Conservation (phyloP, 2,329 filamentous ascomycete species). For the Grosmannia huntii region DNA sequence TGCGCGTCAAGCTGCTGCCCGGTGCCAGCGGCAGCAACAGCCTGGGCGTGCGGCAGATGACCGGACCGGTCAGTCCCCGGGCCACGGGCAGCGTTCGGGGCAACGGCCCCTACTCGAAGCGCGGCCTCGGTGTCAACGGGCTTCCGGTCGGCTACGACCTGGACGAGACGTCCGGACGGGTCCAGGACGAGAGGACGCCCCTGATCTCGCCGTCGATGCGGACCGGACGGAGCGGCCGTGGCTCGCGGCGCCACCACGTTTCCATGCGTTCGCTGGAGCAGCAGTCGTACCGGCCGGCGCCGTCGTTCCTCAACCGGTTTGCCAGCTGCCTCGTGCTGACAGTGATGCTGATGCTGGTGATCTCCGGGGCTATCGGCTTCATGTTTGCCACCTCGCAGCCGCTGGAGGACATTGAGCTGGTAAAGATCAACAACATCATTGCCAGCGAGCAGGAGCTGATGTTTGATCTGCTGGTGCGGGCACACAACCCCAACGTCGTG, state of each 20-base stretch:
- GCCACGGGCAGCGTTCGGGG: conserved; percentile 25
- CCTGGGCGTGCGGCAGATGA: conserved; percentile 40
- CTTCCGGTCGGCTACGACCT: conserved; percentile 60
- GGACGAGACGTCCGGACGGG: conserved; percentile 58
- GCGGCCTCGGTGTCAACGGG: conserved; percentile 11
- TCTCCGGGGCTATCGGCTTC: conserved; percentile 77
- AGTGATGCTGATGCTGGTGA: conserved; percentile 65
- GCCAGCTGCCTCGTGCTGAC: conserved; percentile 81
- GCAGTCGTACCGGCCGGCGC: conserved; percentile 42
- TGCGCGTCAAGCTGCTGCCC: conserved; percentile 14
- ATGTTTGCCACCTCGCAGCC: conserved; percentile 87
- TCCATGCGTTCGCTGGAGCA: conserved; percentile 62
- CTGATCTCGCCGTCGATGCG: conserved; percentile 52
- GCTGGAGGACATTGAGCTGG: conserved; percentile 63
- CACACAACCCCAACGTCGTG: conserved; percentile 86
- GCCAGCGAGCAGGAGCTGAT: conserved; percentile 92
- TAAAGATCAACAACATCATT: conserved; percentile 76
- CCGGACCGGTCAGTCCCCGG: conserved; percentile 59
- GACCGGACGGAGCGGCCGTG: conserved; percentile 39
- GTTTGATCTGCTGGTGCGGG: conserved; percentile 78
- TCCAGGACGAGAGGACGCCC: conserved; percentile 80
- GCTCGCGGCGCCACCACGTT: conserved; percentile 34
- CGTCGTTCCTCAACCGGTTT: conserved; percentile 56
- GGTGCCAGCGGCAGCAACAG: conserved; percentile 22
- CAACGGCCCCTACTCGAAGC: conserved; percentile 6